phyloP scores from a whole-genome alignment of 139 green algal genomes.

The Chlamydomonas sphaeroides region DNA sequence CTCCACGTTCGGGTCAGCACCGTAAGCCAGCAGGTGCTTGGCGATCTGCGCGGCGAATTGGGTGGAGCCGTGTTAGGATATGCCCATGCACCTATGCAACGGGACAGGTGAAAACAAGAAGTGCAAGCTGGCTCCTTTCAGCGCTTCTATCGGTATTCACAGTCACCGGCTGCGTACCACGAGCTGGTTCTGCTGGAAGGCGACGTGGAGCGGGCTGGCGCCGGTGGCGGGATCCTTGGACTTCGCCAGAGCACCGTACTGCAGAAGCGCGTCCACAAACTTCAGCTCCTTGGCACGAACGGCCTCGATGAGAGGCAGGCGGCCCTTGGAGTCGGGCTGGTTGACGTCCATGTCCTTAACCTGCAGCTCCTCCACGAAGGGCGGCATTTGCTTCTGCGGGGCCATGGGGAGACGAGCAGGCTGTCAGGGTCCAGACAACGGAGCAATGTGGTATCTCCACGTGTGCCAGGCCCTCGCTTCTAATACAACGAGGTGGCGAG shows the following conservation, averaged over 20 bases:
- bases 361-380: conserved; percentile 44
- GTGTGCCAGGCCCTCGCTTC: not conserved
- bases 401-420: not conserved
- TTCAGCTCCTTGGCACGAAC: conserved; percentile 47
- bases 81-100: too few relatives aligned
- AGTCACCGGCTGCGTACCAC: too few relatives aligned
- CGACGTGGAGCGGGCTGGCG: conserved; percentile 28
- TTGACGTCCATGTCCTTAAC: conserved; percentile 45
- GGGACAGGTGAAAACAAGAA: too few relatives aligned
- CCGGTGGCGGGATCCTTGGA: conserved; percentile 46
- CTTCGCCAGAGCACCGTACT: conserved; percentile 43
- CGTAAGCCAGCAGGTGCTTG: conserved; percentile 50
- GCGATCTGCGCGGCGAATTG: conserved; percentile 45
- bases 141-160: too few relatives aligned
- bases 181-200: conserved; percentile 39
- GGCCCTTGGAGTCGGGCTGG: conserved; percentile 48
- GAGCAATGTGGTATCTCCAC: not conserved
- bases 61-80: too few relatives aligned
- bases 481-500: too few relatives aligned
- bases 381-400: conserved; percentile 38
- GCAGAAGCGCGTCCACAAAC: conserved; percentile 58
- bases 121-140: too few relatives aligned
- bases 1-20: conserved; percentile 46
- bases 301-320: conserved; percentile 47
- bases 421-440: not conserved